These are phyloP conservation scores for Setaria italica DNA, from an alignment of 202 grass and related monocot genomes.

Conservation along the genomic window DNA sequence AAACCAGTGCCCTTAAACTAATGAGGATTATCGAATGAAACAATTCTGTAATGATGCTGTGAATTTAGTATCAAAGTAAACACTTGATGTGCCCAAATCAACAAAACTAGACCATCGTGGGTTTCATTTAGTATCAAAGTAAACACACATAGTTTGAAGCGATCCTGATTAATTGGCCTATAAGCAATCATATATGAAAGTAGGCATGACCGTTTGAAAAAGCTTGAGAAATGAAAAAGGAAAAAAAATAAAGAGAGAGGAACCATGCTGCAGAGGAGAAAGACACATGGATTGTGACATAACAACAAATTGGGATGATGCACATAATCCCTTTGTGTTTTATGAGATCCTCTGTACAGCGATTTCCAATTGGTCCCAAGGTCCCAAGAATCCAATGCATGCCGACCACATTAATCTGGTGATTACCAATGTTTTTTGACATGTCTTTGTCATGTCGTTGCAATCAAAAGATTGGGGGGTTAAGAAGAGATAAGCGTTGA, in stretches of 20 bases:
- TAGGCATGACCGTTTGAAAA: neutral
- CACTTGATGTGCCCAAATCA: neutral
- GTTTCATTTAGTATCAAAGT: neutral
- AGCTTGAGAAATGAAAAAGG: neutral
- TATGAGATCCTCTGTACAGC: conserved; percentile 28
- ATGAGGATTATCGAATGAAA: neutral
- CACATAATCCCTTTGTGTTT: conserved; percentile 39
- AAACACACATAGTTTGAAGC: neutral
- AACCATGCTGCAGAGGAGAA: conserved; percentile 31
- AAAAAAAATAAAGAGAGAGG: neutral
- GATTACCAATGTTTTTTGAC: conserved; percentile 50
- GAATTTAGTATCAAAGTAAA: neutral
- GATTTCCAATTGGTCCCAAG: conserved; percentile 53
- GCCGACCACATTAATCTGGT: conserved; percentile 52
- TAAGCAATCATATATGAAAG: neutral
- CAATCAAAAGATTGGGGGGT: conserved; percentile 36
- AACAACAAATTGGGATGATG: conserved; percentile 42
- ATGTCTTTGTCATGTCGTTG: conserved; percentile 43
- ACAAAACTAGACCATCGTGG: neutral
- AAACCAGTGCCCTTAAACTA: neutral
- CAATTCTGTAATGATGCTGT: neutral
- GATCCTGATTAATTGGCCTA: neutral
- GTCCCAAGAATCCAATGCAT: conserved; percentile 43
- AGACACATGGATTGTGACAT: conserved; percentile 48
- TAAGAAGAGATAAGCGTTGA: conserved; percentile 48